Percentiles rank a stretch among this genome's conserved stretches.
phyloP scores from a whole-genome alignment of 352 stramenopile species.

The Phytophthora hibernalis region DNA sequence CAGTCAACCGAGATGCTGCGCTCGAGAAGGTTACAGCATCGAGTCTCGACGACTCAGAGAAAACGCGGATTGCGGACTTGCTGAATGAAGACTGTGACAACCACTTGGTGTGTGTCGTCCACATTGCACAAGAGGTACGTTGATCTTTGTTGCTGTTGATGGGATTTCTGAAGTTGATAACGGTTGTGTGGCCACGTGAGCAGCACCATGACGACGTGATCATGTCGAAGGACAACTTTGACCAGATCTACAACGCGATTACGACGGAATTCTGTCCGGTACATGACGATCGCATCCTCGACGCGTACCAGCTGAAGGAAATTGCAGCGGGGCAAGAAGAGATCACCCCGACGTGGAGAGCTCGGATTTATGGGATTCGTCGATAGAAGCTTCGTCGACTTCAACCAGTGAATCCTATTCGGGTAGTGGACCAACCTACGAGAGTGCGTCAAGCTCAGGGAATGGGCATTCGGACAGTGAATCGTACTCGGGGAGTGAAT shows the following conservation, averaged over 20 bases:
- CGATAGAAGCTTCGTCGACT: not conserved
- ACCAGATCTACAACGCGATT: conserved; percentile 25
- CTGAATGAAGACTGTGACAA: conserved; percentile 29
- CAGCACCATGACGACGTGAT: conserved; percentile 14
- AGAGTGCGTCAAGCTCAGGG: no score
- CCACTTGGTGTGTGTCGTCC: conserved; percentile 21
- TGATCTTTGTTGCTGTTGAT: no score
- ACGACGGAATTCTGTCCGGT: conserved; percentile 20
- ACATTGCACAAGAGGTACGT: conserved; percentile 15
- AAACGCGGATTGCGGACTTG: conserved; percentile 10
- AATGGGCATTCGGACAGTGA: no score
- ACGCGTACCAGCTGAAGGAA: conserved; percentile 14
- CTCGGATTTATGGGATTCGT: not conserved
- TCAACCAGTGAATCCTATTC: not conserved
- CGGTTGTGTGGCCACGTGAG: not conserved
- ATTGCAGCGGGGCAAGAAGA: conserved; percentile 18
- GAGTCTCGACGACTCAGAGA: conserved; percentile 18
- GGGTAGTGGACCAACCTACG: conserved; percentile 1
- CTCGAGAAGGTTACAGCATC: conserved; percentile 12
- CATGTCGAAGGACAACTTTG: conserved; percentile 32
- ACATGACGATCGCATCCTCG: conserved; percentile 17
- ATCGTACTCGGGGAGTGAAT: not conserved
- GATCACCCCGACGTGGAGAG: not conserved
- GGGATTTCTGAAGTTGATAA: not conserved
- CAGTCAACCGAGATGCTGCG: conserved; percentile 25